Evolutionary conservation across 2,329 filamentous ascomycete genomes (phyloP).

Genomic region (Penicillium decumbens): DNA sequence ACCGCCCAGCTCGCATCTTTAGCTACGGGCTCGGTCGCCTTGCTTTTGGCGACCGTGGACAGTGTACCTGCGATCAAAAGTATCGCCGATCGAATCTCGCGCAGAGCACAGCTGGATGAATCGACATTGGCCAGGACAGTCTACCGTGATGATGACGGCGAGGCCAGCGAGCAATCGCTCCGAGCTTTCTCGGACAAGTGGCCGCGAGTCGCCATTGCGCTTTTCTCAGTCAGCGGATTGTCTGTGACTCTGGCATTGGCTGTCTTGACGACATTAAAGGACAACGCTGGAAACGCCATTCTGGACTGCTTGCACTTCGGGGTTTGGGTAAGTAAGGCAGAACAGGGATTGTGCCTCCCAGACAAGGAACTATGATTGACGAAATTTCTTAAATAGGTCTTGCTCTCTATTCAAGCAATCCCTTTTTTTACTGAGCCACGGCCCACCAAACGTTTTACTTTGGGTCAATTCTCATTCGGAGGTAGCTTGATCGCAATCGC

Average conservation of each 20-base stretch:
- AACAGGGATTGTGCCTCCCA: neutral
- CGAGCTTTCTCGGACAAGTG: constrained; percentile 58
- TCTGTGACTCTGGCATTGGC: constrained; percentile 55
- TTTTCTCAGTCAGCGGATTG: constrained; percentile 54
- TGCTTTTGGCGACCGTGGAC: constrained; percentile 21
- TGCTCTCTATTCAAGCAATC: constrained; percentile 32
- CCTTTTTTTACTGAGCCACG: constrained; percentile 35
- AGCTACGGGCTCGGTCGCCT: constrained; percentile 21
- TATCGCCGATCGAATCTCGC: constrained; percentile 17
- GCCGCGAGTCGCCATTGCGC: constrained; percentile 53
- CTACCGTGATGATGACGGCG: constrained; percentile 67
- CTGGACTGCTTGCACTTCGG: constrained; percentile 58
- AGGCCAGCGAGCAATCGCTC: constrained; percentile 60
- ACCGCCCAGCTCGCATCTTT: constrained; percentile 19
- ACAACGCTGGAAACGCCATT: constrained; percentile 38
- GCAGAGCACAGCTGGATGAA: constrained; percentile 16
- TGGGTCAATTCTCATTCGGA: constrained; percentile 31
- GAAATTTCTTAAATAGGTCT: constrained; percentile 14
- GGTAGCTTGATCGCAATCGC: constrained; percentile 27
- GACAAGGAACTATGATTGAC: neutral
- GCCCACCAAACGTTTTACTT: constrained; percentile 29
- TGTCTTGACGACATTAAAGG: constrained; percentile 48
- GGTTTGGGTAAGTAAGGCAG: constrained; percentile 56
- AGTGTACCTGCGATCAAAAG: constrained; percentile 27
- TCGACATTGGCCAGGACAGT: constrained; percentile 33